These are phyloP conservation scores for Plasmopara halstedii DNA, from an alignment of 352 stramenopile genomes.

Conservation along the genomic window DNA sequence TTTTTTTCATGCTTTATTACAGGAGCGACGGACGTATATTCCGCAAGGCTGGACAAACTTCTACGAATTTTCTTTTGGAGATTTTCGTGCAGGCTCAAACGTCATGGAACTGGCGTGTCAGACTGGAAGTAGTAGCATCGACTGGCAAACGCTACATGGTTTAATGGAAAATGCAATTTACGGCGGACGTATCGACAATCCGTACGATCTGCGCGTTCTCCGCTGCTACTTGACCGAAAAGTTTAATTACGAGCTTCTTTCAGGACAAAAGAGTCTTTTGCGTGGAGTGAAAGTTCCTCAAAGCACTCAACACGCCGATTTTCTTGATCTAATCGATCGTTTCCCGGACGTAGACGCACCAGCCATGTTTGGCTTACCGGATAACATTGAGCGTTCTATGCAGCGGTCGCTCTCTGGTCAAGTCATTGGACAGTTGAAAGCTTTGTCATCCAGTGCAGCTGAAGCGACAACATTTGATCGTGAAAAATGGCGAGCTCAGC, in stretches of 20 bases:
- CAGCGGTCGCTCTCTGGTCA: constrained; percentile 81
- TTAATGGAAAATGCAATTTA: constrained; percentile 96
- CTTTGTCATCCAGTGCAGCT: constrained; percentile 62
- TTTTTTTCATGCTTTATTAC: constrained; percentile 85
- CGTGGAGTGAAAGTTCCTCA: constrained; percentile 70
- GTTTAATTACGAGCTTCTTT: constrained; percentile 78
- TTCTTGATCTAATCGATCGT: constrained; percentile 58
- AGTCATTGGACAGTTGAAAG: constrained; percentile 84
- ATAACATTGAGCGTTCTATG: constrained; percentile 93
- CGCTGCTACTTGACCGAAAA: constrained; percentile 80
- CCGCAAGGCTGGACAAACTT: constrained; percentile 95
- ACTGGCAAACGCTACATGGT: constrained; percentile 89
- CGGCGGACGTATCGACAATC: constrained; percentile 90
- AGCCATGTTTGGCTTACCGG: constrained; percentile 85
- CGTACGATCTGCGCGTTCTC: constrained; percentile 88
- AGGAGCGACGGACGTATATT: constrained; percentile 88
- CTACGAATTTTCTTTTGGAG: constrained; percentile 94
- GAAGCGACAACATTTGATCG: constrained; percentile 80
- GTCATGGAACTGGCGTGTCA: constrained; percentile 79
- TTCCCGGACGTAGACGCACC: constrained; percentile 72
- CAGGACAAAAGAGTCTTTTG: constrained; percentile 48
- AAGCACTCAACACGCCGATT: constrained; percentile 55
- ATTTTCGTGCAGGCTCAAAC: constrained; percentile 89
- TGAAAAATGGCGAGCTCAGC: constrained; percentile 84
- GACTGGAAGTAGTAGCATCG: constrained; percentile 36